These are phyloP conservation scores for Sporothrix phasma DNA, from an alignment of 2,329 filamentous ascomycete species.

Conservation along the genomic window DNA sequence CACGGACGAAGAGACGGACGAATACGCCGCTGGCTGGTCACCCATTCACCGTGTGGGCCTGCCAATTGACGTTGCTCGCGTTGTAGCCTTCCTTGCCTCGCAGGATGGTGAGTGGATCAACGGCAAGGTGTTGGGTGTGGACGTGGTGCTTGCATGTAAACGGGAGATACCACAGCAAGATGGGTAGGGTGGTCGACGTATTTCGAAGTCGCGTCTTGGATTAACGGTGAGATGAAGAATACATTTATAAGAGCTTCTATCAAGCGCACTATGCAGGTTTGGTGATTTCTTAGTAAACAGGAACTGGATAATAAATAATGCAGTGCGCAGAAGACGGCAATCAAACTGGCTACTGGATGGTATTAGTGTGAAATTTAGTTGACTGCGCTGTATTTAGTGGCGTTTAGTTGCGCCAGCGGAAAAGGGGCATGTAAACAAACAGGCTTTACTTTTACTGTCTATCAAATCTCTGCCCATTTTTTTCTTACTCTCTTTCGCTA, in stretches of 20 bases:
- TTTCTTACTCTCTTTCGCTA: no score
- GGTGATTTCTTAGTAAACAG: no score
- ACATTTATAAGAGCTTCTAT: no score
- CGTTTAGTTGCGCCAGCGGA: not conserved
- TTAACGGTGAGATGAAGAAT: not conserved
- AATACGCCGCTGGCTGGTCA: slow-evolving; percentile 30
- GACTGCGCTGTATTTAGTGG: not conserved
- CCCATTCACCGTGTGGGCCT: slow-evolving; percentile 26
- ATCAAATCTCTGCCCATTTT: no score
- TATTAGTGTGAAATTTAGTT: no score
- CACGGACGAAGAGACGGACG: slow-evolving; percentile 21
- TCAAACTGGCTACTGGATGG: no score
- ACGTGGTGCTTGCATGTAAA: slow-evolving; percentile 21
- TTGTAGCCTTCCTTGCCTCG: slow-evolving; percentile 27
- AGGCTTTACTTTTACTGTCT: not conserved
- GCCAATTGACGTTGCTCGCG: slow-evolving; percentile 27
- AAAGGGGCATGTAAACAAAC: not conserved
- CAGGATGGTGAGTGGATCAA: slow-evolving; percentile 31
- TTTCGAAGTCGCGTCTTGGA: not conserved
- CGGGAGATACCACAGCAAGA: not conserved
- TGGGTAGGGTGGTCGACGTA: no score
- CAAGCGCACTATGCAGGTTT: no score
- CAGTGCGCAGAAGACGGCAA: no score
- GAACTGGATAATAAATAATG: no score
- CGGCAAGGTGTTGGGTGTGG: slow-evolving; percentile 29